Percentiles rank a stretch among this genome's conserved stretches.
Conservation (phyloP, 768 basidiomycete genomes). For the Cytidiella melzeri region DNA sequence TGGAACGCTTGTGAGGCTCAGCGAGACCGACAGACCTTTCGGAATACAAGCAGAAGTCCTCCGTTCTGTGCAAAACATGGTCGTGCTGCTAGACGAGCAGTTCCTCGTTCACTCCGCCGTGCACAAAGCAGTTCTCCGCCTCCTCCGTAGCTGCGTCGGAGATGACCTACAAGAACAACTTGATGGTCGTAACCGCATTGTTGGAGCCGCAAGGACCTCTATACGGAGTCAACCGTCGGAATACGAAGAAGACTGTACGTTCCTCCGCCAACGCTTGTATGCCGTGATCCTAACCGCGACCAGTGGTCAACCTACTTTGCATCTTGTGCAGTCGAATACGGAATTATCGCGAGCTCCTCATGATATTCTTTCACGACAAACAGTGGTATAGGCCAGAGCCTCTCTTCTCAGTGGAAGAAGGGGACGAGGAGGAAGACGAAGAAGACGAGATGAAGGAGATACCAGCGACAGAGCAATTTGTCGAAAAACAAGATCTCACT, state of each 20-base stretch:
- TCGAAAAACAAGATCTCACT: background rate
- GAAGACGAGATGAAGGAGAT: constrained; percentile 39
- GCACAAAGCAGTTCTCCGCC: constrained; percentile 79
- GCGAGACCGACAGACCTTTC: constrained; percentile 76
- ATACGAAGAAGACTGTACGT: constrained; percentile 82
- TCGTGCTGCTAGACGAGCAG: constrained; percentile 86
- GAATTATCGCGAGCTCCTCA: constrained; percentile 80
- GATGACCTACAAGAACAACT: constrained; percentile 86
- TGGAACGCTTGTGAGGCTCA: constrained; percentile 77
- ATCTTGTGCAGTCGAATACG: constrained; percentile 90
- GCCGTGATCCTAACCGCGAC: background rate
- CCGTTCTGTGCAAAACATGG: constrained; percentile 82
- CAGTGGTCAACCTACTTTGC: constrained; percentile 90
- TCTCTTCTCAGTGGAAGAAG: constrained; percentile 69
- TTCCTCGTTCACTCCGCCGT: constrained; percentile 90
- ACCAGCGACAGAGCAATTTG: constrained; percentile 19
- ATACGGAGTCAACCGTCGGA: constrained; percentile 72
- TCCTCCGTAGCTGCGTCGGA: constrained; percentile 85
- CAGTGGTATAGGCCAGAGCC: constrained; percentile 79
- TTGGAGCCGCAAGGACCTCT: constrained; percentile 80
- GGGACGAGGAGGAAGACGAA: constrained; percentile 58
- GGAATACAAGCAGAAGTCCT: constrained; percentile 92
- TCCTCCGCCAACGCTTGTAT: background rate
- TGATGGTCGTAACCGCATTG: constrained; percentile 65
- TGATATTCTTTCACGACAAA: constrained; percentile 97